Evolutionary conservation across 2,329 filamentous ascomycete species (phyloP).

Genomic region (Colletotrichum higginsianum): DNA sequence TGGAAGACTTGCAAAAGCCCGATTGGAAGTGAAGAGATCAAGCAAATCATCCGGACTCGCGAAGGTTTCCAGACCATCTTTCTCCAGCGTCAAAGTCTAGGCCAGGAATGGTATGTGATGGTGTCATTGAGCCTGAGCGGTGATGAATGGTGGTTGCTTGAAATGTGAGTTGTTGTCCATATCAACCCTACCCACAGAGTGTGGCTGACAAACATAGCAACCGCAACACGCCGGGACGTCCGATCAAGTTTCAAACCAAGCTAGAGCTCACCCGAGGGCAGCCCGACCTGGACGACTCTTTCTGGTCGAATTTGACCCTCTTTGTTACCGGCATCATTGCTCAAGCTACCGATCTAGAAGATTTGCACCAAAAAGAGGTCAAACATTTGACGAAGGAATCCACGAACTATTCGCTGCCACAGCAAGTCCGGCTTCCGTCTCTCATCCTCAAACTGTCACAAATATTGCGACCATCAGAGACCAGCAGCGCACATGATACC

Average conservation of each 20-base stretch:
- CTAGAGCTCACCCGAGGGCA: conserved; percentile 61
- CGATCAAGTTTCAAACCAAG: conserved; percentile 44
- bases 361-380: conserved; percentile 62
- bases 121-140: conserved; percentile 79
- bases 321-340: conserved; percentile 67
- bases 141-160: conserved; percentile 84
- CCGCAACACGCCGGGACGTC: conserved; percentile 46
- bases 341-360: conserved; percentile 64
- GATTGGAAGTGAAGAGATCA: conserved; percentile 68
- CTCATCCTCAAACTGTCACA: conserved; percentile 66
- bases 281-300: conserved; percentile 61
- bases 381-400: conserved; percentile 54
- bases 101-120: conserved; percentile 78
- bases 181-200: conserved; percentile 2
- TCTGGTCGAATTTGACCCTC: conserved; percentile 67
- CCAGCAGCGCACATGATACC: not conserved
- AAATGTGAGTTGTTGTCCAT: conserved; percentile 64
- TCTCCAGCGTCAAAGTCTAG: conserved; percentile 82
- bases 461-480: conserved; percentile 44
- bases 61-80: conserved; percentile 77
- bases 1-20: conserved; percentile 71
- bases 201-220: conserved; percentile 46
- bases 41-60: conserved; percentile 73
- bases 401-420: conserved; percentile 57
- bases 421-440: conserved; percentile 63